These are phyloP conservation scores for Nakazawaea ambrosiae DNA, from an alignment of 805 yeast species.

Conservation along the genomic window DNA sequence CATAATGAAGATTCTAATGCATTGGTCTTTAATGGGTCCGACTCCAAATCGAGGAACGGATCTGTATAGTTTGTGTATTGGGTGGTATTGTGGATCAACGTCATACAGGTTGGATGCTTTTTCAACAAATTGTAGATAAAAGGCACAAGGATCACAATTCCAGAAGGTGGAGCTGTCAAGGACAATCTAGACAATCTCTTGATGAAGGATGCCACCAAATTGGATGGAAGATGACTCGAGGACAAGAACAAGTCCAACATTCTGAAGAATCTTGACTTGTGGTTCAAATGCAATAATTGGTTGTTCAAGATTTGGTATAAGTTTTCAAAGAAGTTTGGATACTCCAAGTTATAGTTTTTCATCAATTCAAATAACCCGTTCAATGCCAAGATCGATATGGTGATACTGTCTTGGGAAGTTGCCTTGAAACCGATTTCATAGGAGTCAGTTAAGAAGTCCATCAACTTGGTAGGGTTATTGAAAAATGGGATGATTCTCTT, in stretches of 20 bases:
- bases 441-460: conserved; percentile 92
- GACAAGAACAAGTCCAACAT: conserved; percentile 78
- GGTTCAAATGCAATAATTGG: conserved; percentile 65
- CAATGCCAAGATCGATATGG: conserved; percentile 57
- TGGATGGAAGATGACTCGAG: conserved; percentile 81
- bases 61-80: conserved; percentile 39
- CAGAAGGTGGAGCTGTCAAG: conserved; percentile 77
- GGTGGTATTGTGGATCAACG: conserved; percentile 59
- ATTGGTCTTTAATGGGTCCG: conserved; percentile 69
- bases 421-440: conserved; percentile 39
- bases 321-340: conserved; percentile 83
- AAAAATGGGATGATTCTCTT: conserved; percentile 78
- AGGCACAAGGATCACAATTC: conserved; percentile 83
- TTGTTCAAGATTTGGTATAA: conserved; percentile 77
- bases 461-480: conserved; percentile 70
- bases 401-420: conserved; percentile 14
- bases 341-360: conserved; percentile 76
- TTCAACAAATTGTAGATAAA: conserved; percentile 83
- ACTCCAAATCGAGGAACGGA: conserved; percentile 57
- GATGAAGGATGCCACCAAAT: conserved; percentile 82
- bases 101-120: conserved; percentile 92
- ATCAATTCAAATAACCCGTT: conserved; percentile 85
- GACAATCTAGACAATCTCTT: conserved; percentile 73
- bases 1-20: conserved; percentile 86
- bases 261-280: conserved; percentile 83